phyloP scores from a whole-genome alignment of 1,284 basidiomycete genomes.

The Hortiboletus rubellus region DNA sequence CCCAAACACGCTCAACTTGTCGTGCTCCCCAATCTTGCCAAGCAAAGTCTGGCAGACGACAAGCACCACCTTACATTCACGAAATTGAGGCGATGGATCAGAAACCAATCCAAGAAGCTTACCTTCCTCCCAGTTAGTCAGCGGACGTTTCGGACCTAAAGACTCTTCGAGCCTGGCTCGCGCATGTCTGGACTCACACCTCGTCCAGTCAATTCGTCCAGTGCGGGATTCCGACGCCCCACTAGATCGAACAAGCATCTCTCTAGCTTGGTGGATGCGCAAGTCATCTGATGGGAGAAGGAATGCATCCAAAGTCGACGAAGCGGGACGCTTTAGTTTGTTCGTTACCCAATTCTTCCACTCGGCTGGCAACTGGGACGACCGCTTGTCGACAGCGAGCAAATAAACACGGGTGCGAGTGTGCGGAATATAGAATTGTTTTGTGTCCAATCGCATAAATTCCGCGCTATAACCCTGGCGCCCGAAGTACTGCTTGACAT shows the following conservation, averaged over 20 bases:
- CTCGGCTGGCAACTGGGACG: constrained; percentile 59
- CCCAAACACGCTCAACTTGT: constrained; percentile 94
- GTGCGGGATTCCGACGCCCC: constrained; percentile 59
- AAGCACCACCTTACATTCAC: constrained; percentile 63
- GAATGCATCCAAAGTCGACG: constrained; percentile 88
- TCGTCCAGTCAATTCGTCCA: constrained; percentile 85
- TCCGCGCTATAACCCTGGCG: constrained; percentile 77
- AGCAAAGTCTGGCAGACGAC: constrained; percentile 86
- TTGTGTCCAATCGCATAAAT: constrained; percentile 82
- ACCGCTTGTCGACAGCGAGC: constrained; percentile 68
- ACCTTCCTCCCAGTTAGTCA: constrained; percentile 95
- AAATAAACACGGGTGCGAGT: constrained; percentile 90
- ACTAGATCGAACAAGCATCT: constrained; percentile 75
- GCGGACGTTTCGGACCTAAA: constrained; percentile 80
- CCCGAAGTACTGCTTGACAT: constrained; percentile 76
- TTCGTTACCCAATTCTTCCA: constrained; percentile 70
- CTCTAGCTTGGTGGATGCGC: constrained; percentile 84
- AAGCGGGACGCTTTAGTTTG: constrained; percentile 79
- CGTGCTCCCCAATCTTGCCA: constrained; percentile 93
- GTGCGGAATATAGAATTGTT: constrained; percentile 93
- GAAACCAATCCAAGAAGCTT: constrained; percentile 14
- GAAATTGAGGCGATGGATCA: neutral
- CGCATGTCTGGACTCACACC: constrained; percentile 91
- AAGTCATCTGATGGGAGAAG: constrained; percentile 89
- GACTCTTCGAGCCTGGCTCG: constrained; percentile 83